A percentile compares a stretch with the other conserved stretches of the same genome.
Evolutionary conservation across 768 basidiomycete species (phyloP).

Genomic region (Rhizopogon vulgaris): DNA sequence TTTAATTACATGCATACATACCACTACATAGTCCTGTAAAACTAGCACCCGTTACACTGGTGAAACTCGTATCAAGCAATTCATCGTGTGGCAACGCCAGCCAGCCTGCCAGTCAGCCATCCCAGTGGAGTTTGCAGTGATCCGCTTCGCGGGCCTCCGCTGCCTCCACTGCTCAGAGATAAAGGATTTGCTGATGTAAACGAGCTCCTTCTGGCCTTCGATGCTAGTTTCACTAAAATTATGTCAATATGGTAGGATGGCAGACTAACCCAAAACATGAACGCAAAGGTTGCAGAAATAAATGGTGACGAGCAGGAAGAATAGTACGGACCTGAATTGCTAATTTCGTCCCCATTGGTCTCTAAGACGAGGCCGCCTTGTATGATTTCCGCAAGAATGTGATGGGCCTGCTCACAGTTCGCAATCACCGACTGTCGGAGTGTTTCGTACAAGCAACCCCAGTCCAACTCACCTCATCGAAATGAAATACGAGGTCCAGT

Average conservation of each 20-base stretch:
- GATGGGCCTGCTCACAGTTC: conserved; percentile 64
- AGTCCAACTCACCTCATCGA: conserved; percentile 72
- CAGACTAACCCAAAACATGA: neutral
- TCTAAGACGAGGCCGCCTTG: conserved; percentile 96
- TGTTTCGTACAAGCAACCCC: neutral
- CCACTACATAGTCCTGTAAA: neutral
- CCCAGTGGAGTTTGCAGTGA: conserved; percentile 66
- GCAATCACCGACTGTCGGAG: conserved; percentile 1
- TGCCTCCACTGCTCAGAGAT: conserved; percentile 51
- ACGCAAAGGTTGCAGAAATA: conserved; percentile 2
- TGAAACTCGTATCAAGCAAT: neutral
- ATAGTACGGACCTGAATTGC: conserved; percentile 49
- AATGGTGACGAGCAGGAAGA: conserved; percentile 2
- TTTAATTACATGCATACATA: neutral
- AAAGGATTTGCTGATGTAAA: conserved; percentile 80
- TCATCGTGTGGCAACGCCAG: conserved; percentile 50
- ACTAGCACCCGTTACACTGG: neutral
- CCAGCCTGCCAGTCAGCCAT: conserved; percentile 72
- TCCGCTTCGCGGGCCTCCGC: conserved; percentile 56
- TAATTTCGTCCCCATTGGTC: conserved; percentile 87
- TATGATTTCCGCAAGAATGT: conserved; percentile 92
- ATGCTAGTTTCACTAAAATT: conserved; percentile 58
- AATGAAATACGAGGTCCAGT: conserved; percentile 96
- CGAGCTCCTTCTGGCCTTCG: conserved; percentile 70
- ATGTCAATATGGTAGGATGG: conserved; percentile 8